phyloP scores from a whole-genome alignment of 2,329 filamentous ascomycete species.

The Paracoccidioides brasiliensis region DNA sequence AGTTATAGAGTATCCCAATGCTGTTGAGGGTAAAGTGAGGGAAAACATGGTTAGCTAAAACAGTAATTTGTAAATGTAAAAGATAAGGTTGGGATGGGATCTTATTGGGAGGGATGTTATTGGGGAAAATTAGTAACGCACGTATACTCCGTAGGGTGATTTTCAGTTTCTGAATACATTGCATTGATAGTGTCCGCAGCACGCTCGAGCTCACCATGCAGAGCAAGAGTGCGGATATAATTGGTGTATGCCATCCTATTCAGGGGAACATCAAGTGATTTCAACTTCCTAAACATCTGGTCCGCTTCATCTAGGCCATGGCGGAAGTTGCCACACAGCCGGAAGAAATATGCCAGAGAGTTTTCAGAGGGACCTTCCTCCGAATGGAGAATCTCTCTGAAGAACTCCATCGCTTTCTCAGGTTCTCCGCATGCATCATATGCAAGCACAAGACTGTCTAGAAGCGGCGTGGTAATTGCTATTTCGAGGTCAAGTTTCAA shows the following conservation, averaged over 20 bases:
- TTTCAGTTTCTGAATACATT: slow-evolving; percentile 53
- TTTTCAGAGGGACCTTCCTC: slow-evolving; percentile 76
- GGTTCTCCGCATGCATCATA: slow-evolving; percentile 59
- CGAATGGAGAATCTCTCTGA: slow-evolving; percentile 69
- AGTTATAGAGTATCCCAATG: slow-evolving; percentile 64
- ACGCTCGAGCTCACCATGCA: slow-evolving; percentile 57
- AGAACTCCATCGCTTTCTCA: slow-evolving; percentile 59
- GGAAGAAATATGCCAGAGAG: slow-evolving; percentile 69
- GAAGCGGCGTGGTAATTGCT: slow-evolving; percentile 59
- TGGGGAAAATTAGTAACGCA: slow-evolving; percentile 37
- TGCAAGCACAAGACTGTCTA: slow-evolving; percentile 78
- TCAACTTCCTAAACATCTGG: slow-evolving; percentile 45
- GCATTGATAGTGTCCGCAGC: slow-evolving; percentile 52
- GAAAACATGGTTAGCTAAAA: neutral
- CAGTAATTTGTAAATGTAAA: neutral
- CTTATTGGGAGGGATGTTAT: neutral
- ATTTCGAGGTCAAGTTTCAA: slow-evolving; percentile 82
- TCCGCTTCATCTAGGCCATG: slow-evolving; percentile 32
- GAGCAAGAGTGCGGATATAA: slow-evolving; percentile 64
- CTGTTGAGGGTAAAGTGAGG: slow-evolving; percentile 31
- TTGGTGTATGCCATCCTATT: slow-evolving; percentile 59
- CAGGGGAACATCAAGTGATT: slow-evolving; percentile 64
- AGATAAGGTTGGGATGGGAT: neutral
- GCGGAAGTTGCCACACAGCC: slow-evolving; percentile 53
- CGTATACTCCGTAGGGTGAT: slow-evolving; percentile 56